Conservation (phyloP, 257 asterid species). For the Solanum commersonii region DNA sequence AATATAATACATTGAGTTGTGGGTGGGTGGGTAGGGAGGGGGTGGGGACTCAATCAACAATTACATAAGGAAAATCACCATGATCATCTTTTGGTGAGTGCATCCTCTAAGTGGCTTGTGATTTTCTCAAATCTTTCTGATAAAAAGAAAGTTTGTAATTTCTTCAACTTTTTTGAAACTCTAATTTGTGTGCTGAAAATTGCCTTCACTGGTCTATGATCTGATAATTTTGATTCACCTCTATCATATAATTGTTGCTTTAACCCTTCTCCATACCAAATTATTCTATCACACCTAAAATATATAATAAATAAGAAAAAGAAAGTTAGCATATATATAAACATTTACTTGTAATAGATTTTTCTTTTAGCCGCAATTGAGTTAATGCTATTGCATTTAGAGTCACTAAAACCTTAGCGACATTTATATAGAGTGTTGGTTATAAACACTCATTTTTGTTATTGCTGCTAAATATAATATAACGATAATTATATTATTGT, state of each 20-base stretch:
- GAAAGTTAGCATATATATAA: not conserved
- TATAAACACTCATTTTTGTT: no score
- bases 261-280: conserved; percentile 53
- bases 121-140: conserved; percentile 33
- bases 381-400: not conserved
- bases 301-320: not conserved
- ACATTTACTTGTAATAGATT: no score
- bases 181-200: conserved; percentile 31
- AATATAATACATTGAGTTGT: no score
- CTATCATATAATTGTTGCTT: conserved; percentile 41
- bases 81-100: conserved; percentile 3
- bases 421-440: no score
- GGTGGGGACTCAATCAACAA: no score
- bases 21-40: no score
- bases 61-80: not conserved
- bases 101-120: conserved; percentile 5
- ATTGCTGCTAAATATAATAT: no score
- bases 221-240: conserved; percentile 52
- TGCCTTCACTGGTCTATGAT: conserved; percentile 55
- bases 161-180: conserved; percentile 19
- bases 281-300: conserved; percentile 62
- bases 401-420: not conserved
- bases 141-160: conserved; percentile 26
- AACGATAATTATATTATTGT: no score
- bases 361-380: not conserved